A percentile compares a stretch with the other conserved stretches of the same genome.
These are phyloP conservation scores for Allium sativum DNA, from an alignment of 106 monocot species.

Conservation along the genomic window DNA sequence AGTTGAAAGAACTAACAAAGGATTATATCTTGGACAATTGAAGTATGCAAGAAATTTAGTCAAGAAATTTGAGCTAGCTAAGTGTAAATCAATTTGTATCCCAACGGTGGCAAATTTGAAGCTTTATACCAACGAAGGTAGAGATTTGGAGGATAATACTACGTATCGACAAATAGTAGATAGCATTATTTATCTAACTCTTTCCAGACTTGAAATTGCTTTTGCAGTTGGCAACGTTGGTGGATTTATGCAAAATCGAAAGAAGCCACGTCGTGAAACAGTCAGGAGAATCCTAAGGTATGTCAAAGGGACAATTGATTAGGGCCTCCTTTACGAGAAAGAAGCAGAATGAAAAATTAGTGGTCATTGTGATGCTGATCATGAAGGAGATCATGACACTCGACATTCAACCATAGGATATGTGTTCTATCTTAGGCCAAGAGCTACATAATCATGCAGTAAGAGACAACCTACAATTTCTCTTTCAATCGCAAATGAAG, in stretches of 20 bases:
- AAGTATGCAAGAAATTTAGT: neutral
- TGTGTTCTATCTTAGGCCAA: neutral
- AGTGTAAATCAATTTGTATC: neutral
- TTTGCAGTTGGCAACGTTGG: neutral
- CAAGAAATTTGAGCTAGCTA: neutral
- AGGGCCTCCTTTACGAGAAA: neutral
- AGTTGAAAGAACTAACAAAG: neutral
- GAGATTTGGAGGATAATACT: neutral
- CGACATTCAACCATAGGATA: neutral
- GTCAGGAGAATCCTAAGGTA: neutral
- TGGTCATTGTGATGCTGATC: slow-evolving; percentile 1
- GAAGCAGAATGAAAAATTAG: neutral
- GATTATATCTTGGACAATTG: neutral
- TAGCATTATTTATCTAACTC: neutral
- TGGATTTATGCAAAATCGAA: neutral
- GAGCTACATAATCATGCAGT: neutral
- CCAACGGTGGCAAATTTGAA: neutral
- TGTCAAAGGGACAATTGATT: neutral
- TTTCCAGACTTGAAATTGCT: neutral
- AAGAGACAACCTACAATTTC: no score
- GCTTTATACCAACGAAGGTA: neutral
- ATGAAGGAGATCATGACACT: slow-evolving; percentile 2
- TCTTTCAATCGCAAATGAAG: no score
- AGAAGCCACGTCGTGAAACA: neutral
- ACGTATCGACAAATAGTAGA: neutral